Conservation (phyloP, 2,329 filamentous ascomycete species). For the Fonsecaea erecta region DNA sequence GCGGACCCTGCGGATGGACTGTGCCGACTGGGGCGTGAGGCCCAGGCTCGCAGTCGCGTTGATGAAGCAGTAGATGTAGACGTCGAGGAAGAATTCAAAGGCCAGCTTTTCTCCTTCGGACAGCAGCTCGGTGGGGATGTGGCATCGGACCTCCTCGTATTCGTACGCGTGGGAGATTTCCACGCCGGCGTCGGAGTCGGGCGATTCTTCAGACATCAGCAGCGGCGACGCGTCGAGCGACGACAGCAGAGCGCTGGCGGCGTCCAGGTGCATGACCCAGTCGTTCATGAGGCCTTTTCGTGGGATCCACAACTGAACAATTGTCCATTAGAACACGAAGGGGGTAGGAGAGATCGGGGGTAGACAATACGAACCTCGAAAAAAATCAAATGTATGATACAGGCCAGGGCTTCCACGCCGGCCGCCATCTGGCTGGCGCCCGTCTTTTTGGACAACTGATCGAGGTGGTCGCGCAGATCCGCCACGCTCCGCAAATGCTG, state of each 20-base stretch:
- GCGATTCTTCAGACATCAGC: neutral
- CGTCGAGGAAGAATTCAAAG: neutral
- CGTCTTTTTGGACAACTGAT: conserved; percentile 10
- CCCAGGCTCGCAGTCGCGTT: neutral
- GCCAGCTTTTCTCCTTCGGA: neutral
- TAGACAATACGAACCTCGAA: conserved; percentile 16
- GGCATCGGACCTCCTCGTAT: neutral
- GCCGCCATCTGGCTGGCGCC: conserved; percentile 14
- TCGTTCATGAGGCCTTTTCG: conserved; percentile 9
- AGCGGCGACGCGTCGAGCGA: conserved; percentile 6
- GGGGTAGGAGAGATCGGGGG: neutral
- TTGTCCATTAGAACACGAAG: neutral
- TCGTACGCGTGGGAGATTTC: neutral
- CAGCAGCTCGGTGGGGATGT: neutral
- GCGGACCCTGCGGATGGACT: neutral
- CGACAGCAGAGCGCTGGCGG: conserved; percentile 16
- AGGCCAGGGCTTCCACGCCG: conserved; percentile 13
- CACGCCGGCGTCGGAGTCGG: neutral
- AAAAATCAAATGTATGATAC: conserved; percentile 16
- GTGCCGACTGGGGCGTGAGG: neutral
- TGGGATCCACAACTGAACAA: conserved; percentile 9
- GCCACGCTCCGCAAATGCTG: conserved; percentile 17
- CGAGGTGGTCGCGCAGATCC: conserved; percentile 9
- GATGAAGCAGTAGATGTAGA: neutral
- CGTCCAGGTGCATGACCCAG: conserved; percentile 16